Evolutionary conservation across 768 basidiomycete genomes (phyloP).

Genomic region (Suillus sp.): DNA sequence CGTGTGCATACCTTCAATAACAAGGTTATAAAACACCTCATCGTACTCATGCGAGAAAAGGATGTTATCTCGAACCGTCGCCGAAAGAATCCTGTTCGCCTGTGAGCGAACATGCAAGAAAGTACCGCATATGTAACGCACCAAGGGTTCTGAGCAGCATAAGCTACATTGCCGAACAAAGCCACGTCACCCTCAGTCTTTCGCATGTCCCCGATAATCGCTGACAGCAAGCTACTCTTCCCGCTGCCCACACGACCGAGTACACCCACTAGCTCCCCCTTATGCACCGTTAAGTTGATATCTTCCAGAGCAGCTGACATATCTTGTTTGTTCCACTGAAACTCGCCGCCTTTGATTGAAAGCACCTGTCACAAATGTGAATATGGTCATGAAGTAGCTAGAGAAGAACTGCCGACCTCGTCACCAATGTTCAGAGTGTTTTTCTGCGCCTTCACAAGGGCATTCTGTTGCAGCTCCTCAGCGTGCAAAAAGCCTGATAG

Average conservation of each 20-base stretch:
- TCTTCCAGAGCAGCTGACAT: constrained; percentile 69
- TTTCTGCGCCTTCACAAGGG: constrained; percentile 54
- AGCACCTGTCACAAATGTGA: constrained; percentile 46
- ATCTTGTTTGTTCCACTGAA: constrained; percentile 68
- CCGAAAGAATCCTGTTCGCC: constrained; percentile 70
- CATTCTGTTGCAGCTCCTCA: constrained; percentile 80
- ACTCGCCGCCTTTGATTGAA: constrained; percentile 74
- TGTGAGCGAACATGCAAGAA: not conserved
- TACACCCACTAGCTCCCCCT: constrained; percentile 84
- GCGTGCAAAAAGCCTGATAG: constrained; percentile 74
- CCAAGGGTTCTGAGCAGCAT: constrained; percentile 90
- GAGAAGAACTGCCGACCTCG: constrained; percentile 41
- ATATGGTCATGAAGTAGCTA: not conserved
- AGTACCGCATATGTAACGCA: constrained; percentile 30
- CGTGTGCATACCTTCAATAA: constrained; percentile 63
- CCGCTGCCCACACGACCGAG: constrained; percentile 91
- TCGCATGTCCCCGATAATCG: constrained; percentile 87
- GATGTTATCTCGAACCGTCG: constrained; percentile 88
- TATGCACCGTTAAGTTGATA: constrained; percentile 71
- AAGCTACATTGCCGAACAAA: constrained; percentile 72
- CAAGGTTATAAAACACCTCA: constrained; percentile 77
- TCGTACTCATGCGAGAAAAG: constrained; percentile 90
- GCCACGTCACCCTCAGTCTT: constrained; percentile 71
- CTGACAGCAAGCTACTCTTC: constrained; percentile 81
- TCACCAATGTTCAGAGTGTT: constrained; percentile 55